Evolutionary conservation across 2,329 filamentous ascomycete genomes (phyloP).

Genomic region (Colletotrichum costaricense): DNA sequence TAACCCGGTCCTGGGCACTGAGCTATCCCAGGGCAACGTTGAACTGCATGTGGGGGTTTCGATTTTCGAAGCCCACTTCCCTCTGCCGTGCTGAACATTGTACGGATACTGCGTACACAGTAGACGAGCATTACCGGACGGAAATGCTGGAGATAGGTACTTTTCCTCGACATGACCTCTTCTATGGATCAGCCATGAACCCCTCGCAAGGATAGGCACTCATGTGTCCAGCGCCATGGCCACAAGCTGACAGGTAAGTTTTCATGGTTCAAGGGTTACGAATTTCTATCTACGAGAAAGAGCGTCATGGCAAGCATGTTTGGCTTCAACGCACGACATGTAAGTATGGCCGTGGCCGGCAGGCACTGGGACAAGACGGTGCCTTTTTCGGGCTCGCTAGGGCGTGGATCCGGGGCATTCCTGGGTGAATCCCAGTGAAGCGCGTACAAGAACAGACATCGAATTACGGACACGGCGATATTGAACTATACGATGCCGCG

Average conservation of each 20-base stretch:
- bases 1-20: neutral
- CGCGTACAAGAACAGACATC: neutral
- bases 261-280: conserved; percentile 26
- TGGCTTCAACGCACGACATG: neutral
- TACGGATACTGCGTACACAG: no score
- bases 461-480: conserved; percentile 2
- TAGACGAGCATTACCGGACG: conserved; percentile 3
- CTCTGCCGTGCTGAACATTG: conserved; percentile 3
- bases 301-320: conserved; percentile 22
- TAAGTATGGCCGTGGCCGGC: conserved; percentile 1
- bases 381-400: neutral
- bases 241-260: neutral
- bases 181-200: neutral
- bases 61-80: conserved; percentile 14
- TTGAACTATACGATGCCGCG: neutral
- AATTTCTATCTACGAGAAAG: neutral
- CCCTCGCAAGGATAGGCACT: neutral
- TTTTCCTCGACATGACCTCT: neutral
- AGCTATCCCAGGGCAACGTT: conserved; percentile 16
- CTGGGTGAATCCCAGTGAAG: neutral
- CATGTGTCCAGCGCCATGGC: conserved; percentile 5
- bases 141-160: neutral
- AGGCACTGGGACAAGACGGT: conserved; percentile 2
- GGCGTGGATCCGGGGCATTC: conserved; percentile 2
- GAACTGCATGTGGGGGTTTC: conserved; percentile 21